Conservation (phyloP, 768 basidiomycete species). For the Podaxis sp. region DNA sequence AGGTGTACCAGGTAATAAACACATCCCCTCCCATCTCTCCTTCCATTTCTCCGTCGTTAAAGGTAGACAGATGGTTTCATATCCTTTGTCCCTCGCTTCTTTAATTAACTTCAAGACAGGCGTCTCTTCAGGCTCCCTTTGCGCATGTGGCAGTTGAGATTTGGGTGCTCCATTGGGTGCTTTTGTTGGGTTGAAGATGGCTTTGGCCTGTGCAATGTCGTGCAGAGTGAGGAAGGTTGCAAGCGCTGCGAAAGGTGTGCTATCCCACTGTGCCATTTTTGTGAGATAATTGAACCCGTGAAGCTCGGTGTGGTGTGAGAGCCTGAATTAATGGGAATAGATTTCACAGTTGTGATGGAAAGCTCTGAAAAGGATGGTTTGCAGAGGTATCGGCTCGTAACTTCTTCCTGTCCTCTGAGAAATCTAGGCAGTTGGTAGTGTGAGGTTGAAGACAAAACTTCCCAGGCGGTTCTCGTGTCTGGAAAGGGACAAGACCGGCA, state of each 20-base stretch:
- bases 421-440: no score
- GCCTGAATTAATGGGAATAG: no score
- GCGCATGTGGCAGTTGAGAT: not conserved
- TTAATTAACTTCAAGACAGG: constrained; percentile 51
- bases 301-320: no score
- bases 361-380: no score
- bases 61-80: constrained; percentile 77
- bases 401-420: no score
- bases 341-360: no score
- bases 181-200: constrained; percentile 18
- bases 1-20: constrained; percentile 53
- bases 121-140: constrained; percentile 33
- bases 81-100: constrained; percentile 63
- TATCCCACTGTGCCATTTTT: constrained; percentile 37
- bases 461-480: not conserved
- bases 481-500: no score
- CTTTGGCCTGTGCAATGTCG: constrained; percentile 38
- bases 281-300: not conserved
- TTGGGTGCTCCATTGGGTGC: constrained; percentile 2
- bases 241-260: constrained; percentile 30
- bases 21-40: constrained; percentile 87
- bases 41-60: constrained; percentile 89
- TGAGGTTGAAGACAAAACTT: not conserved
- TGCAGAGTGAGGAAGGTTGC: constrained; percentile 38
- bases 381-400: no score